Conservation (phyloP, 108 stramenopile genomes). For the Aurantiochytrium sp. region DNA sequence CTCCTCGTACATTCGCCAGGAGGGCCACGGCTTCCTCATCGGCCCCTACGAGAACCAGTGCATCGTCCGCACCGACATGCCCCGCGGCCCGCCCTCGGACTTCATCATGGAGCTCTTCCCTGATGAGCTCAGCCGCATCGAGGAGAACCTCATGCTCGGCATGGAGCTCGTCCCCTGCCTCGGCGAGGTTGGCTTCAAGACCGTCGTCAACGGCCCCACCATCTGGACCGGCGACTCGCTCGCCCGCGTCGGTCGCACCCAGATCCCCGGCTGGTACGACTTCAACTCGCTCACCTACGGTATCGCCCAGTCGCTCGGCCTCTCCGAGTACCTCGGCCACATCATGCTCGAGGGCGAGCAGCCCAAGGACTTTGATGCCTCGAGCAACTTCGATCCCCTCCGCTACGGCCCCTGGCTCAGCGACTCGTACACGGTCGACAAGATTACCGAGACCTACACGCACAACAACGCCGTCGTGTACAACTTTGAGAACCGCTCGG, state of each 20-base stretch:
- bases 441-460: conserved; percentile 21
- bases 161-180: conserved; percentile 20
- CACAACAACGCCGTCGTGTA: conserved; percentile 7
- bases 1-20: conserved; percentile 18
- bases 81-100: conserved; percentile 8
- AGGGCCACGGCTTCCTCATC: conserved; percentile 17
- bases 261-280: conserved; percentile 18
- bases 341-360: conserved; percentile 23
- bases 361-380: not conserved
- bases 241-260: not conserved
- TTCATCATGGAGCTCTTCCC: conserved; percentile 19
- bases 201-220: conserved; percentile 20
- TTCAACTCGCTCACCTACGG: conserved; percentile 24
- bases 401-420: conserved; percentile 11
- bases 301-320: not conserved
- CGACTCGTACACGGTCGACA: not conserved
- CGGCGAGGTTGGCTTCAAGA: conserved; percentile 20
- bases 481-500: not conserved
- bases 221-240: conserved; percentile 16
- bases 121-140: not conserved
- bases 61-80: conserved; percentile 11
- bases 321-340: conserved; percentile 16
- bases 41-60: conserved; percentile 15
- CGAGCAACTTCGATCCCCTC: not conserved
- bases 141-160: conserved; percentile 21